These are phyloP conservation scores for Rosa multiflora DNA, from an alignment of 306 rosid genomes.

Conservation along the genomic window DNA sequence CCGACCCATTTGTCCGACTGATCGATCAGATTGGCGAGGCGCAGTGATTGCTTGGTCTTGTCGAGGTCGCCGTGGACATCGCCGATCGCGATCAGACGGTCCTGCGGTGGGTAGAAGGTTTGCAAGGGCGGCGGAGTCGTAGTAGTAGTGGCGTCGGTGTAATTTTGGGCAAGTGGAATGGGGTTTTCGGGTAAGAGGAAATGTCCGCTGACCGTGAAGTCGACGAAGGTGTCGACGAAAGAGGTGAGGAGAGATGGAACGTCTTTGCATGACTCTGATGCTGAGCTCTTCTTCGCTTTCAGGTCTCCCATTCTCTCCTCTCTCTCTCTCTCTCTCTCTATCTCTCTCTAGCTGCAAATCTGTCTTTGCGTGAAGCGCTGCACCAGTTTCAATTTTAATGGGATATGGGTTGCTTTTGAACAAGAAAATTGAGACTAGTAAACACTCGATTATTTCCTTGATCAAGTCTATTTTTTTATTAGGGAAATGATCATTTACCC, in stretches of 20 bases:
- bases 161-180: neutral
- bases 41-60: constrained; percentile 66
- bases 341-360: no score
- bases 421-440: no score
- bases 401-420: no score
- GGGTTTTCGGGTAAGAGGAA: constrained; percentile 41
- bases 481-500: no score
- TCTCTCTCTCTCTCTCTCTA: neutral
- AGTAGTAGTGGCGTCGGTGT: no score
- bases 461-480: no score
- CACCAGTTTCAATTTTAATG: neutral
- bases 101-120: constrained; percentile 49
- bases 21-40: constrained; percentile 67
- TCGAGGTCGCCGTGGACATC: constrained; percentile 93
- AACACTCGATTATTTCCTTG: no score
- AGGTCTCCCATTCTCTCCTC: neutral
- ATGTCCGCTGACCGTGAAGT: constrained; percentile 78
- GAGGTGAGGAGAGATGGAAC: constrained; percentile 63
- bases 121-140: constrained; percentile 12
- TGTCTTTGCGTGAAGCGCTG: no score
- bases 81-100: constrained; percentile 75
- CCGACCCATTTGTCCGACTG: constrained; percentile 63
- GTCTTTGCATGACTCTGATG: constrained; percentile 35
- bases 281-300: neutral
- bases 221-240: constrained; percentile 83